A percentile compares a stretch with the other conserved stretches of the same genome.
These are phyloP conservation scores for Globisporangium okanoganense DNA, from an alignment of 352 stramenopile genomes.

Conservation along the genomic window DNA sequence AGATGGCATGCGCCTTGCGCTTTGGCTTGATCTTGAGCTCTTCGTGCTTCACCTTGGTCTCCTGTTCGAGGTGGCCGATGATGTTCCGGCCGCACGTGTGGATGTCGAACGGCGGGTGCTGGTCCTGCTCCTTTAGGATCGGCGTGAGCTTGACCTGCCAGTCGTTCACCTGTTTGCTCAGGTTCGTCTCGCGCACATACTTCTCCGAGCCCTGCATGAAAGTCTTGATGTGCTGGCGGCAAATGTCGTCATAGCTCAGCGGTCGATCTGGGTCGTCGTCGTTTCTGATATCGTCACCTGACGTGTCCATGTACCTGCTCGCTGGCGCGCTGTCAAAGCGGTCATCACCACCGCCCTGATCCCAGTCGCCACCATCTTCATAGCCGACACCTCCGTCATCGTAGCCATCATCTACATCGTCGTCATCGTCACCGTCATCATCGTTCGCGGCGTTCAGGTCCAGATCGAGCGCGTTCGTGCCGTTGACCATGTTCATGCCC, in stretches of 20 bases:
- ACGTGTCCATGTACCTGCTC: neutral
- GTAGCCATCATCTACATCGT: constrained; percentile 26
- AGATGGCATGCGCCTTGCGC: constrained; percentile 27
- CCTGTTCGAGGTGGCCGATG: constrained; percentile 39
- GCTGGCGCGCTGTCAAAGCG: neutral
- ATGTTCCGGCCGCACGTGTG: constrained; percentile 64
- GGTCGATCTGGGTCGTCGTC: constrained; percentile 19
- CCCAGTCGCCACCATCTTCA: constrained; percentile 16
- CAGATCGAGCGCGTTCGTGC: constrained; percentile 21
- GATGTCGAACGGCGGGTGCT: constrained; percentile 70
- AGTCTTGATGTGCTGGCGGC: constrained; percentile 64
- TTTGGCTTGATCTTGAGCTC: constrained; percentile 25
- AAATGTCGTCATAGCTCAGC: constrained; percentile 70
- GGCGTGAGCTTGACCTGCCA: constrained; percentile 75
- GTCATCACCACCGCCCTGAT: constrained; percentile 20
- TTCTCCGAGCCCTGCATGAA: constrained; percentile 83
- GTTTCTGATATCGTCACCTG: neutral
- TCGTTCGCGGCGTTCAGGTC: constrained; percentile 27
- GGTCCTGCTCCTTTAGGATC: constrained; percentile 69
- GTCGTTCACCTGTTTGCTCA: constrained; percentile 67
- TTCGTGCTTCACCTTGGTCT: constrained; percentile 22
- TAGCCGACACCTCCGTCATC: constrained; percentile 17
- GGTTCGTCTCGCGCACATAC: constrained; percentile 69
- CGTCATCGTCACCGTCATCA: constrained; percentile 15
- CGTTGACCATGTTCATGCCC: constrained; percentile 26